These are phyloP conservation scores for Ballota nigra DNA, from an alignment of 257 asterid genomes.

Conservation along the genomic window DNA sequence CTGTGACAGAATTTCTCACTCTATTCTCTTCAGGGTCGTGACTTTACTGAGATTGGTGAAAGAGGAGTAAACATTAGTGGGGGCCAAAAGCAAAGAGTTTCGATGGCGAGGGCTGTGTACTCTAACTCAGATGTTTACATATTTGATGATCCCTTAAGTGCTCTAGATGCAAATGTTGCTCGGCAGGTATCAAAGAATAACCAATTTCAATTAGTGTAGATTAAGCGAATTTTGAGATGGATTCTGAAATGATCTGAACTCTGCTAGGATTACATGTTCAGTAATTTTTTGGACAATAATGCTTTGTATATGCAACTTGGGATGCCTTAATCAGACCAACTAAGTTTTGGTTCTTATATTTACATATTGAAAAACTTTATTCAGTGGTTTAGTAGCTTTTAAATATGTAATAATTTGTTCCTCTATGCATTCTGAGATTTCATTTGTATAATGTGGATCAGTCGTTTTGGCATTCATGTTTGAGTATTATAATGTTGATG, in stretches of 20 bases:
- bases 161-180: slow-evolving; percentile 86
- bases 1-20: slow-evolving; percentile 12
- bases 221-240: too few relatives aligned
- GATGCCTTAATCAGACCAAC: neutral
- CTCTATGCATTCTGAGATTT: neutral
- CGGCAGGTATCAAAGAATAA: slow-evolving; percentile 52
- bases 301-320: neutral
- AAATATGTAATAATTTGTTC: neutral
- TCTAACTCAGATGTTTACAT: slow-evolving; percentile 80
- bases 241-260: too few relatives aligned
- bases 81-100: slow-evolving; percentile 94
- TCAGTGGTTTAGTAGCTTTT: neutral
- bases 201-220: neutral
- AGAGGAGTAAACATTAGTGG: slow-evolving; percentile 93
- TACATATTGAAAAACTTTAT: neutral
- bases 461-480: slow-evolving; percentile 2
- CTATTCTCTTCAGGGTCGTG: slow-evolving; percentile 59
- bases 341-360: slow-evolving; percentile 2
- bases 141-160: slow-evolving; percentile 90
- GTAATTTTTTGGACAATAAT: too few relatives aligned
- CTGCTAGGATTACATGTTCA: too few relatives aligned
- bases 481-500: slow-evolving; percentile 7
- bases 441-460: neutral
- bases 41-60: slow-evolving; percentile 95
- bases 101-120: slow-evolving; percentile 94